Base-by-base conservation (phyloP, 768 basidiomycete genomes). In the Russula sp. region DNA sequence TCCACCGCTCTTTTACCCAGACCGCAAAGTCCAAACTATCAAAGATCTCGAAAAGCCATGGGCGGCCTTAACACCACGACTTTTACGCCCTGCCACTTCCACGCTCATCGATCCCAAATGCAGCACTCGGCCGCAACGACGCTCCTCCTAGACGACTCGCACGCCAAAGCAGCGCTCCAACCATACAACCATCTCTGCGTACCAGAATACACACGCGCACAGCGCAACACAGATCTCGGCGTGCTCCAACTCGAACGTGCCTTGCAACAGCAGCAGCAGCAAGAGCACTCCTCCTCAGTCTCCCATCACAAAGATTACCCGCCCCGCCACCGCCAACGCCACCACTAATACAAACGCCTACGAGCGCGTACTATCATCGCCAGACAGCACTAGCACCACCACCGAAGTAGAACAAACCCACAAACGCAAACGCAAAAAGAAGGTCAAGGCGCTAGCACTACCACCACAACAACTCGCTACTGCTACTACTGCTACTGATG, bases 101-200 rank as follows among this genome's bases (percentile, higher is more conserved):
- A 38, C 52, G 48, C 4, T 26, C 42, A 49, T 50, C 62, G n/a
- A 49, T 20, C 42, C 53, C 16, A 13, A 24, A 46, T 13, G 2
- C 5, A 52, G n/a, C 5, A 81, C 66, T 81, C 81, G 2, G 77
- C 80, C 6, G 62, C 75, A 18, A 79, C 80, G 6, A 84, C 82
- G 4, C 72, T 84, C 24, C 75, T 84, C 30, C 72, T 84, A 13
- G 82, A 84, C 63, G 83, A 84, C 67, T 83, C 83, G 16, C 76
- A 78, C 30, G 74, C 73, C 64, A 84, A 84, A 68, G 83, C 88
- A 0, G 79, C 76, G 32, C 77, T 88, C 18, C 92, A 94, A 71
- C 92, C 91, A 0, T 89, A 83, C 76, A 94, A 90, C 71, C 92
- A 94, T 71, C 75, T 93, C 24, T 90, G 87, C 70, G 81, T 93